These are phyloP conservation scores for Sporothrix brasiliensis DNA, from an alignment of 2,329 filamentous ascomycete genomes.

Conservation along the genomic window DNA sequence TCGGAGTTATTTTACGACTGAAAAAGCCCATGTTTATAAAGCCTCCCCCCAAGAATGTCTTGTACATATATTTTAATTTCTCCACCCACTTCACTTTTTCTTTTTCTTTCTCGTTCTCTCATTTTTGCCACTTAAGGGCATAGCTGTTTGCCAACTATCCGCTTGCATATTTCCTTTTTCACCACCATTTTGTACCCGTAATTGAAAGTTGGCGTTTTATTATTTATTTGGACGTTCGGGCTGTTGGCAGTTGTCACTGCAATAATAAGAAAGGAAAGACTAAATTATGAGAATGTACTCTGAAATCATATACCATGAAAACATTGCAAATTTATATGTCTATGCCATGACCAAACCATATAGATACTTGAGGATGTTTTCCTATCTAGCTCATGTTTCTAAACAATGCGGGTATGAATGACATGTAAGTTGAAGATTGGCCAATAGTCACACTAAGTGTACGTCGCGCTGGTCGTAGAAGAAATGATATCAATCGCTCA, in stretches of 20 bases:
- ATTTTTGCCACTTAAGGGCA: neutral
- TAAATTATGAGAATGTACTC: conserved; percentile 1
- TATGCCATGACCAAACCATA: too few relatives aligned
- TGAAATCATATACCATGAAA: neutral
- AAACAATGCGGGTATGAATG: too few relatives aligned
- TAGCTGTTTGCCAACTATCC: neutral
- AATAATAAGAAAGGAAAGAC: conserved; percentile 7
- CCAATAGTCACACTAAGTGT: neutral
- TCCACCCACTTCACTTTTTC: neutral
- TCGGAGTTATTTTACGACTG: conserved; percentile 25
- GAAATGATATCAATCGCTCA: neutral
- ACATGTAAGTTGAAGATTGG: too few relatives aligned
- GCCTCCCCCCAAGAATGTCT: conserved; percentile 25
- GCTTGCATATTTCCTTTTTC: conserved; percentile 13
- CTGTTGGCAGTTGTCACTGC: conserved; percentile 20
- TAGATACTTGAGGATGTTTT: too few relatives aligned
- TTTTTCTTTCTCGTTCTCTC: neutral
- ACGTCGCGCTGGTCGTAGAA: neutral
- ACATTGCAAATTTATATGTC: neutral
- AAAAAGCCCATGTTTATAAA: conserved; percentile 18
- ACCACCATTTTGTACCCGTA: conserved; percentile 15
- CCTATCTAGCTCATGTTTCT: too few relatives aligned
- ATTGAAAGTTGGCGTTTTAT: conserved; percentile 29
- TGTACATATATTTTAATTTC: conserved; percentile 29
- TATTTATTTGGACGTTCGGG: conserved; percentile 15